phyloP scores from a whole-genome alignment of 257 asterid species.

The Plantago ovata region DNA sequence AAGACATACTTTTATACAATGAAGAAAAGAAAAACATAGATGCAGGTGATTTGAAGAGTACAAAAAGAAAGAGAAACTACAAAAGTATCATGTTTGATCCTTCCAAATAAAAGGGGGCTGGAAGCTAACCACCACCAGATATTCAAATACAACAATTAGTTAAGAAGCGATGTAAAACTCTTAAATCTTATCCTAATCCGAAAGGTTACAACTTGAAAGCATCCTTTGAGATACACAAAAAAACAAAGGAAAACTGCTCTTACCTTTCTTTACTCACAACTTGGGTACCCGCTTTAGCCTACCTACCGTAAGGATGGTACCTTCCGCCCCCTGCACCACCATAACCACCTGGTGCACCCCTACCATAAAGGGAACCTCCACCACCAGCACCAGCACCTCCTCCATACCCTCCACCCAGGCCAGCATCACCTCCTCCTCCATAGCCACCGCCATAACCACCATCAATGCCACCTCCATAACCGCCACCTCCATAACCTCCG shows the following conservation, averaged over 20 bases:
- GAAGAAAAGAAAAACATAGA: too few species aligned
- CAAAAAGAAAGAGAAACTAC: too few species aligned
- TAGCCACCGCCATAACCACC: constrained; percentile 38
- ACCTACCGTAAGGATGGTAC: constrained; percentile 64
- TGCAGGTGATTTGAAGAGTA: too few species aligned
- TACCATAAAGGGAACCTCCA: constrained; percentile 37
- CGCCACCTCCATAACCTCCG: constrained; percentile 24
- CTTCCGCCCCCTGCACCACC: constrained; percentile 33
- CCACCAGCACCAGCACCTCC: constrained; percentile 29
- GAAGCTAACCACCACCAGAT: constrained; percentile 4
- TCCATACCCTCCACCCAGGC: constrained; percentile 30
- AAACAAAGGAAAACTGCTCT: constrained; percentile 1
- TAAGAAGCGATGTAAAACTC: neutral
- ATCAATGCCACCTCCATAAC: constrained; percentile 32
- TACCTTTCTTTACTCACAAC: neutral
- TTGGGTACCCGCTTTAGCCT: constrained; percentile 1
- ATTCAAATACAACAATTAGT: constrained; percentile 5
- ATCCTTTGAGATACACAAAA: constrained; percentile 1
- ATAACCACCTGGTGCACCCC: constrained; percentile 29
- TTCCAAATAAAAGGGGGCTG: constrained; percentile 3
- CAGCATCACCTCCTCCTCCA: constrained; percentile 30
- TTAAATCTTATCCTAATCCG: constrained; percentile 2
- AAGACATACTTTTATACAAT: too few species aligned
- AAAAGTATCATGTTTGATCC: neutral
- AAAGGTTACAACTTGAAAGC: constrained; percentile 4